Evolutionary conservation across 257 asterid species (phyloP), one percentile per base, ranked within the genome.

Genomic region (Anisodus tanguticus): DNA sequence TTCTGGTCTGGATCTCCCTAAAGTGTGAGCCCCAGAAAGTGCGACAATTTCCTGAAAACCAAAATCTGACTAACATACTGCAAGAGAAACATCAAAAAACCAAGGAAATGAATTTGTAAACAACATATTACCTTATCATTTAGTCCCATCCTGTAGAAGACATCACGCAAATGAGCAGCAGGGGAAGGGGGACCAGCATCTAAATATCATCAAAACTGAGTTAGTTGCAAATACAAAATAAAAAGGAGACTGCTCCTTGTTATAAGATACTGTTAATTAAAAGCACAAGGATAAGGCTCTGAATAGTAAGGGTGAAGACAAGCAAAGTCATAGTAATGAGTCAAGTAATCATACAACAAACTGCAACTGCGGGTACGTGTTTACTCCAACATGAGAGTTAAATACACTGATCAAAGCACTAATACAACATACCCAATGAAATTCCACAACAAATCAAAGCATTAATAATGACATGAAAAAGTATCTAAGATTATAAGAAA

Each of bases 171-270:
- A 92, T 97, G 99, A 86, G 93, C 72, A 86, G 99, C 98, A 85
- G 99, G 99, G 57, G 98, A 93, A 82, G 97, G 97, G 47, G 99
- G 99, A 47, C 97, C 99, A 79, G 99, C 99, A 93, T 91, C 99
- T 97, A 22, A 90, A 51, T 37, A 87, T 85, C 87, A 88, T 60
- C n/a, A 51, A 72, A 71, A 64, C 4, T 47, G 59, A 74, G 83
- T 84, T 63, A 88, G 84, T 64, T 81, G 67, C 57, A 81, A 62
- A 63, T 64, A 82, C 35, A 37, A 66, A 19, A 76, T 82, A 80
- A 19, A 41, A 70, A 13, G 51, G 80, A 47, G 49, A 54, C 49
- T 55, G 84, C 31, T 39, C 53, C 53, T 16, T 39, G 9, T 39
- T 69, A 85, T 67, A n/a, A 59, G 82, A 63, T 59, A 59, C 43